Conservation (phyloP, 208 protist species). For the Trichomonas vaginalis region DNA sequence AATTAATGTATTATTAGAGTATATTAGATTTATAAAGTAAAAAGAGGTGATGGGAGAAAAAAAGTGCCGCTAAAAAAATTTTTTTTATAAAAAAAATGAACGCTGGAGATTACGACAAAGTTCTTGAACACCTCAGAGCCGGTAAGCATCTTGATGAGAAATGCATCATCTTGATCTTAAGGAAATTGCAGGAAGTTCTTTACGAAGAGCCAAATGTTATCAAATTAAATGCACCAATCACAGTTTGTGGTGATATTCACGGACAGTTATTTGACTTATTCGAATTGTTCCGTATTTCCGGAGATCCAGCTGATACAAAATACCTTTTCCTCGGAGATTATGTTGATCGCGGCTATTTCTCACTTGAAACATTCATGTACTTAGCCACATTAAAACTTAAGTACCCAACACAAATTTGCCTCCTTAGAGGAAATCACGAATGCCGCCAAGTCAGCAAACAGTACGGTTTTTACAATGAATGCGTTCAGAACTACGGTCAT, state of each 20-base stretch:
- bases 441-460: conserved; percentile 29
- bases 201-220: conserved; percentile 27
- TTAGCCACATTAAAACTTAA: conserved; percentile 27
- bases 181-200: background rate
- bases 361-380: conserved; percentile 29
- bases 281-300: conserved; percentile 27
- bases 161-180: background rate
- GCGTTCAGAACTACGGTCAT: conserved; percentile 64
- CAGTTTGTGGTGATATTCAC: conserved; percentile 38
- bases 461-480: conserved; percentile 36
- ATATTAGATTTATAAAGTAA: too few species aligned
- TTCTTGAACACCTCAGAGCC: background rate
- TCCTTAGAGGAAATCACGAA: conserved; percentile 40
- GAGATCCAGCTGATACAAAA: background rate
- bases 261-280: conserved; percentile 39
- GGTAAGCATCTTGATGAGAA: background rate
- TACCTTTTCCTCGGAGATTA: conserved; percentile 42
- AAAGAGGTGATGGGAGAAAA: too few species aligned
- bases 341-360: conserved; percentile 37
- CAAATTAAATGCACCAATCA: conserved; percentile 30
- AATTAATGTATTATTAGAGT: too few species aligned
- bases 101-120: background rate
- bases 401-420: conserved; percentile 28
- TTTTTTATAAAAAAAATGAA: too few species aligned
- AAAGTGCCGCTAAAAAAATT: too few species aligned